These are phyloP conservation scores for Emiliania huxleyi DNA, from an alignment of 78 protist species.

Conservation along the genomic window DNA sequence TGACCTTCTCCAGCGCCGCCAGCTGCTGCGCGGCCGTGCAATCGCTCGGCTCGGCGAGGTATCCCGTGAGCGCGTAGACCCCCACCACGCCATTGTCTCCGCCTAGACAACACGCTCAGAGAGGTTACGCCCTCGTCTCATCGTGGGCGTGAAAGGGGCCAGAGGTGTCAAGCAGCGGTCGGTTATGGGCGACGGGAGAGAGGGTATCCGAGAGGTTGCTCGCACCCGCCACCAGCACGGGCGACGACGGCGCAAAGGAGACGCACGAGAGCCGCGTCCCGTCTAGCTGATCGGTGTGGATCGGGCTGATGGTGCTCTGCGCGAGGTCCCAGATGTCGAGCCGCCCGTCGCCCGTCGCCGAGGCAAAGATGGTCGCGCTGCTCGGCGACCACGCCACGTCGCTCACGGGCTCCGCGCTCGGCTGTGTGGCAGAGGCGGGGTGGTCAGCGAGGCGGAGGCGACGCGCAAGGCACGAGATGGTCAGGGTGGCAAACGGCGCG, in stretches of 20 bases:
- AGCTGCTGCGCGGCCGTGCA: background rate
- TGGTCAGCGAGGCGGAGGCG: background rate
- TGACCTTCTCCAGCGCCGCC: background rate
- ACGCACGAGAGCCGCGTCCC: background rate
- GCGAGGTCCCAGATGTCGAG: constrained; percentile 71
- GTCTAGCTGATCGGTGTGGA: background rate
- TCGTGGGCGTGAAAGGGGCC: too few relatives aligned
- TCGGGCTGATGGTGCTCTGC: constrained; percentile 4
- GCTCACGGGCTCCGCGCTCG: background rate
- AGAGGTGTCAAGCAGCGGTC: too few relatives aligned
- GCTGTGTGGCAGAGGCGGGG: too few relatives aligned
- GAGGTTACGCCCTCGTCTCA: too few relatives aligned
- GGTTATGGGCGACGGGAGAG: too few relatives aligned
- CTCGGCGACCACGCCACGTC: constrained; percentile 64
- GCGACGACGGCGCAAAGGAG: background rate
- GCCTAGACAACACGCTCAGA: too few relatives aligned
- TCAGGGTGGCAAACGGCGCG: background rate
- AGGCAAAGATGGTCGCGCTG: constrained; percentile 42
- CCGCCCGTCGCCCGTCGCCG: constrained; percentile 54
- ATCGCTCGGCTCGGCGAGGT: background rate
- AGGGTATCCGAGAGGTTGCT: too few relatives aligned
- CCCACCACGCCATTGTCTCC: background rate
- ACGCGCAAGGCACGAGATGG: background rate
- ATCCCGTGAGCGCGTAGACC: background rate
- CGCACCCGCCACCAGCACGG: constrained; percentile 13